Evolutionary conservation across 2,329 filamentous ascomycete genomes (phyloP), one percentile per base, ranked within the genome.

Genomic region (Taxawa tesnikishii): DNA sequence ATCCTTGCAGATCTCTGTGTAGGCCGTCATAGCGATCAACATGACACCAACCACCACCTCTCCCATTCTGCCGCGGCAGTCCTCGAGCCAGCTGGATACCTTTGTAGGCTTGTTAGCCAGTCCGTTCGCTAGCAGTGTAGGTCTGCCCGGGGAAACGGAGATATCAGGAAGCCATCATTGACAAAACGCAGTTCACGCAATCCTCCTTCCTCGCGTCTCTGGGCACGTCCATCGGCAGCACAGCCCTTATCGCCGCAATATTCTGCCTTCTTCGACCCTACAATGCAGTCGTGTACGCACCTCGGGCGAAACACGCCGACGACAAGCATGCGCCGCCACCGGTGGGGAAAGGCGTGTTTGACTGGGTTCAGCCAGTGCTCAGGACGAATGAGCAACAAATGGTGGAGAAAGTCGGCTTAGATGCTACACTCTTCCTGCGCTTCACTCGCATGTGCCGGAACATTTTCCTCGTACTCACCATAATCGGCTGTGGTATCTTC

Each of bases 241-340:
- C 84, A 6, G 49, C 70, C 40, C 65, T 76, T 44, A 77, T 94
- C 45, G 77, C 83, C 40, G 53, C 93, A 37, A 60, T 76, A 42
- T 98, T 96, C 67, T 94, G 84, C 40, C 64, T 94, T 46, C 67
- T 96, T 34, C 82, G 90, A 38, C 90, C 90, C 4, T 85, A 87
- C 57, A 88, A 96, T 56, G 80, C 79, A 34, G 73, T 88, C 45
- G 83, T 98, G 29, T 98, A 98, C 59, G 87, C 90, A 3, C 90
- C 90, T 25, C 88, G 92, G 54, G 67, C 92, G 29, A 93, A 93
- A 54, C 79, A 94, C 64, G 81, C 84, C 52, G 88, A 96, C 54
- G 76, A 84, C 44, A 84, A 80, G 56, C 85, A 94, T 61, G 74
- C 82, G 7, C 90, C 88, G 12, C 90, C 90, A 9, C 75, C 81